phyloP scores from a whole-genome alignment of 805 yeast species.

The Spathaspora boniae region DNA sequence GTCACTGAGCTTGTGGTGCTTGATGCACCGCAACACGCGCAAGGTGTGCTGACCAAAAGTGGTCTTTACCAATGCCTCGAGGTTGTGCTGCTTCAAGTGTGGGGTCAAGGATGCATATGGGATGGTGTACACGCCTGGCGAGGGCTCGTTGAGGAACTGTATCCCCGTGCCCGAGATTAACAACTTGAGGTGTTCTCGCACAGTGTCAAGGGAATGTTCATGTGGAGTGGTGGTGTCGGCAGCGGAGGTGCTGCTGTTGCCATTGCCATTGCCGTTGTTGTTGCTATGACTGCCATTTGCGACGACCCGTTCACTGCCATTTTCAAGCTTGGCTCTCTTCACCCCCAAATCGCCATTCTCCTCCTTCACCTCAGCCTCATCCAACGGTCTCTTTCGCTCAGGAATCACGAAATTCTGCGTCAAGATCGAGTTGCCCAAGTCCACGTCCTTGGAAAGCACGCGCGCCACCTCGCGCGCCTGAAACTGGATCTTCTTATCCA shows the following conservation, averaged over 20 bases:
- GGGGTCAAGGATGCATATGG: conserved; percentile 56
- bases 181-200: conserved; percentile 68
- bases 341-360: conserved; percentile 12
- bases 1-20: conserved; percentile 67
- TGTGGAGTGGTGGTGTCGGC: conserved; percentile 10
- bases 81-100: conserved; percentile 44
- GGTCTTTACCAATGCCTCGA: conserved; percentile 55
- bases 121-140: conserved; percentile 55
- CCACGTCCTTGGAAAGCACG: conserved; percentile 37
- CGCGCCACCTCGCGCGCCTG: conserved; percentile 31
- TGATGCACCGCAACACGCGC: conserved; percentile 74
- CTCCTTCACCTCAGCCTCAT: too few species aligned
- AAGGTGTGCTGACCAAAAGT: conserved; percentile 66
- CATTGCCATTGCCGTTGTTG: conserved; percentile 12
- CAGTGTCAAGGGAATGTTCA: conserved; percentile 25
- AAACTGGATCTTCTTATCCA: conserved; percentile 33
- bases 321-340: conserved; percentile 21
- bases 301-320: conserved; percentile 2
- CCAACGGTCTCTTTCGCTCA: conserved; percentile 16
- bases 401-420: conserved; percentile 40
- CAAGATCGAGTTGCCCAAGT: conserved; percentile 44
- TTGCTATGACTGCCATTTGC: neutral
- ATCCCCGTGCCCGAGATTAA: conserved; percentile 48
- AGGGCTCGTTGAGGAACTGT: conserved; percentile 58
- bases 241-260: neutral